Percentiles rank a stretch among this genome's conserved stretches.
Conservation (phyloP, 2,329 filamentous ascomycete species). For the Penicillium sclerotiorum region DNA sequence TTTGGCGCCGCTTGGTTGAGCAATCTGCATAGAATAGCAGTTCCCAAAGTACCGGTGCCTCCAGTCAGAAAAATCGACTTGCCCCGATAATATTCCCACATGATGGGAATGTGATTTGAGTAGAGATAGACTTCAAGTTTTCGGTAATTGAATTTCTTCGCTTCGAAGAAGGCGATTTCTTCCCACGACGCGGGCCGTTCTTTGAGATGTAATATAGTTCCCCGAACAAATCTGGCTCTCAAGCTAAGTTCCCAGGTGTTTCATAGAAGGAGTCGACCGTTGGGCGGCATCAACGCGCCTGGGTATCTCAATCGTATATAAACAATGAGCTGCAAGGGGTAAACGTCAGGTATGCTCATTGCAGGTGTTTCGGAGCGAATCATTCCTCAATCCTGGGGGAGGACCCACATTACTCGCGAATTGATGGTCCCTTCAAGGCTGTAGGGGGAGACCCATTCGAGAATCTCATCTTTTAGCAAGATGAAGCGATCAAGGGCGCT, state of each 20-base stretch:
- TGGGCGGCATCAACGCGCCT: neutral
- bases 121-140: neutral
- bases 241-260: too few relatives aligned
- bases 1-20: neutral
- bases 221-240: too few relatives aligned
- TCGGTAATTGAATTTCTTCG: neutral
- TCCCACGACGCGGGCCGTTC: neutral
- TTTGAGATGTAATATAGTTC: neutral
- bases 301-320: neutral
- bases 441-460: too few relatives aligned
- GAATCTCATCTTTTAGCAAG: too few relatives aligned
- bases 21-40: constrained; percentile 14
- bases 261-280: too few relatives aligned
- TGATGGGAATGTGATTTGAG: constrained; percentile 3
- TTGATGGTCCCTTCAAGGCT: neutral
- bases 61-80: constrained; percentile 21
- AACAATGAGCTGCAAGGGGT: neutral
- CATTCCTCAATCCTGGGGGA: neutral
- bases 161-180: neutral
- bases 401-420: neutral
- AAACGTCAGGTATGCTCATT: neutral
- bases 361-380: neutral
- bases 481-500: too few relatives aligned
- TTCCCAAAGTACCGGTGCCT: constrained; percentile 20
- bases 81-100: constrained; percentile 20